phyloP scores from a whole-genome alignment of 495 filamentous ascomycete species.

The Neurospora intermedia region DNA sequence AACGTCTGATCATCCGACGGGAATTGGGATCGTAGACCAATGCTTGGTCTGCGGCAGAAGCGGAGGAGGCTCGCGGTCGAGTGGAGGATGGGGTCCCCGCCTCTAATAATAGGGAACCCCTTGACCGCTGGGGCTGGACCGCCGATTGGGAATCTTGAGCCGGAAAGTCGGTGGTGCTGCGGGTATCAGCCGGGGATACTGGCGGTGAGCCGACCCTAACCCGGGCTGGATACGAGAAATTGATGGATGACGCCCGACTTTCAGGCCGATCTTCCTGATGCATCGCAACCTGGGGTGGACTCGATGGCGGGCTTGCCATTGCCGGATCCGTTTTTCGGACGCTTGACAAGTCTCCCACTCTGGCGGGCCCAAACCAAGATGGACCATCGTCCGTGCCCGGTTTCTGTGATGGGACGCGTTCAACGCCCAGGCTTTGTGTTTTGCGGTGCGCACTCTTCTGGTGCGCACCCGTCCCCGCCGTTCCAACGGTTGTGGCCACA shows the following conservation, averaged over 20 bases:
- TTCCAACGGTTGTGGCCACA: conserved; percentile 19
- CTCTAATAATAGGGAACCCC: neutral
- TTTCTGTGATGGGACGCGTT: conserved; percentile 36
- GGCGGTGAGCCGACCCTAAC: conserved; percentile 26
- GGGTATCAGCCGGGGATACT: conserved; percentile 5
- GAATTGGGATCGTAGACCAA: conserved; percentile 50
- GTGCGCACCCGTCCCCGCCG: neutral
- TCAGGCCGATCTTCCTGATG: conserved; percentile 30
- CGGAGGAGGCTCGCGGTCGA: conserved; percentile 13
- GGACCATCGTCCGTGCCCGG: conserved; percentile 22
- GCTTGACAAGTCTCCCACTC: conserved; percentile 30
- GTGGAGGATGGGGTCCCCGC: neutral
- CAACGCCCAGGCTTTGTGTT: conserved; percentile 22
- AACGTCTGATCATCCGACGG: conserved; percentile 39
- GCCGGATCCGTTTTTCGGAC: conserved; percentile 32
- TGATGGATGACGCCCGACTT: conserved; percentile 58
- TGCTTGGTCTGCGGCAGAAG: conserved; percentile 19
- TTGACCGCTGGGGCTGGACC: neutral
- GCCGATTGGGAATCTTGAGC: neutral
- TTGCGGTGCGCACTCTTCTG: conserved; percentile 9
- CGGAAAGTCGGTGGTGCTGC: neutral
- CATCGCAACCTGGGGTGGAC: conserved; percentile 15
- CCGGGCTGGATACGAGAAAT: conserved; percentile 70
- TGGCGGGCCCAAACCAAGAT: conserved; percentile 33
- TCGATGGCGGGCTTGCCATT: conserved; percentile 28